These are phyloP conservation scores for Piromyces finnis DNA, from an alignment of 192 early-diverging fungal genomes.

Conservation along the genomic window DNA sequence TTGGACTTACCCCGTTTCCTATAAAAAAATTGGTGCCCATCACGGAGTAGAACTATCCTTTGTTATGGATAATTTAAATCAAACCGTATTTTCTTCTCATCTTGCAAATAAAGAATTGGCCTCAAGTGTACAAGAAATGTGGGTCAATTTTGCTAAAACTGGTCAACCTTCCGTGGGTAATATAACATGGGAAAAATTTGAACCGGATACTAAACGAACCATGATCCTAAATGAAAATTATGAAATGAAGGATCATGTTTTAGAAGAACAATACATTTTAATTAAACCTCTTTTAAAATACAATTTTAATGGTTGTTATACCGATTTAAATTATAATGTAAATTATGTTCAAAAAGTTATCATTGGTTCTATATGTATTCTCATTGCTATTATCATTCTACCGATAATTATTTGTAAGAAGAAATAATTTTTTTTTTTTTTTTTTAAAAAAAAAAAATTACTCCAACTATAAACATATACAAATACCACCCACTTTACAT, in stretches of 20 bases:
- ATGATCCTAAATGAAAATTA: background rate
- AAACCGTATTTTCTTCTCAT: background rate
- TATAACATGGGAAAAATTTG: background rate
- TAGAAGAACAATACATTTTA: background rate
- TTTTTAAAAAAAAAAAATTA: background rate
- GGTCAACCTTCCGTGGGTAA: background rate
- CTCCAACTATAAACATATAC: no score
- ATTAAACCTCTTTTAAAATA: background rate
- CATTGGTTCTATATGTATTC: background rate
- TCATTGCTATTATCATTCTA: background rate
- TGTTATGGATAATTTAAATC: background rate
- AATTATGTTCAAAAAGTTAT: background rate
- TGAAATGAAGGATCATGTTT: background rate
- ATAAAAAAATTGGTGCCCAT: background rate
- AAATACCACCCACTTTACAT: no score
- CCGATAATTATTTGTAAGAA: background rate
- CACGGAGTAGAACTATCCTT: background rate
- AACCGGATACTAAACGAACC: background rate
- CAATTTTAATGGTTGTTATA: background rate
- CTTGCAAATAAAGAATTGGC: background rate
- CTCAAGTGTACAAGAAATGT: background rate
- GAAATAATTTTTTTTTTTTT: background rate
- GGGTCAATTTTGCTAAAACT: background rate
- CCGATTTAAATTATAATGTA: background rate
- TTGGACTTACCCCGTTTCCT: background rate